Percentiles rank a stretch among this genome's conserved stretches.
These are phyloP conservation scores for Phytophthora podocarpi DNA, from an alignment of 352 stramenopile species.

Conservation along the genomic window DNA sequence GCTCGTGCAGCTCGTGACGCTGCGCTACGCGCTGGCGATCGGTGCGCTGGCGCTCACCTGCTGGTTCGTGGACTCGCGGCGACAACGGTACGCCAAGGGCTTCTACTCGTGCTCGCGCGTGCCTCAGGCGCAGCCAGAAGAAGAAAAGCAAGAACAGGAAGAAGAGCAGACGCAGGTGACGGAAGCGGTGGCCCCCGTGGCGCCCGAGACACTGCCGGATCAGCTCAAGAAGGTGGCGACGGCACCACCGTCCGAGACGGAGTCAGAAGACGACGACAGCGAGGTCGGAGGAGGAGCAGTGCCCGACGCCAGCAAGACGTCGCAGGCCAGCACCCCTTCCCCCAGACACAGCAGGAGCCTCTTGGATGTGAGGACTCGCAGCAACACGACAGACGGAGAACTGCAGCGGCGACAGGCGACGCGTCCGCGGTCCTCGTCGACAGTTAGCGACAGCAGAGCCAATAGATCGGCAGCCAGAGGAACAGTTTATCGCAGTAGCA, in stretches of 20 bases:
- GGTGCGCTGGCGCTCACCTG: constrained; percentile 10
- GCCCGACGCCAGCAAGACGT: neutral
- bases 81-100: constrained; percentile 32
- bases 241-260: constrained; percentile 49
- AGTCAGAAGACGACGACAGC: constrained; percentile 60
- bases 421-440: constrained; percentile 33
- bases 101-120: constrained; percentile 37
- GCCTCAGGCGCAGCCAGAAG: constrained; percentile 5
- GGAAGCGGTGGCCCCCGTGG: constrained; percentile 3
- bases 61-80: constrained; percentile 34
- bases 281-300: constrained; percentile 8
- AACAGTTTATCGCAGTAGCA: neutral
- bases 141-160: constrained; percentile 3
- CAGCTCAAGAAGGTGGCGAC: constrained; percentile 22
- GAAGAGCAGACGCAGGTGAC: constrained; percentile 3
- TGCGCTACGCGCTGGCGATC: constrained; percentile 26
- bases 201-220: constrained; percentile 15
- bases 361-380: constrained; percentile 22
- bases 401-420: constrained; percentile 14
- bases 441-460: constrained; percentile 8
- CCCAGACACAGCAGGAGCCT: constrained; percentile 23
- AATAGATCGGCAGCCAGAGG: neutral
- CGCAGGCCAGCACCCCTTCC: neutral
- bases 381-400: constrained; percentile 23
- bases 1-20: constrained; percentile 30